Evolutionary conservation across 768 basidiomycete species (phyloP), one percentile per base, ranked within the genome.

Genomic region (Suillus lakei): DNA sequence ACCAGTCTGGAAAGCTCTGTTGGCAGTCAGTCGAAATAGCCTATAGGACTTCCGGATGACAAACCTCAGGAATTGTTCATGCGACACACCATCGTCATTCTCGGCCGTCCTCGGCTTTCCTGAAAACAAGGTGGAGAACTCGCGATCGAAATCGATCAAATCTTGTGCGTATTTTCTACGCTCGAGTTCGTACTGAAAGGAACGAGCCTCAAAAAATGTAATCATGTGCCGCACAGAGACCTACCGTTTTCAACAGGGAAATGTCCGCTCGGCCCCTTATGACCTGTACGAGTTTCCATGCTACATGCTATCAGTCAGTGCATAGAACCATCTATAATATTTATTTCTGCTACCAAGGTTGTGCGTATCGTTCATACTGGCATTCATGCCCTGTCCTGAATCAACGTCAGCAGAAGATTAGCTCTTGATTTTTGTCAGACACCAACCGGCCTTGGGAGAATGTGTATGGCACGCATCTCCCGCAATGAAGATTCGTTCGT

Each of bases 301-400:
- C 81, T 77, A 56, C 30, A 28, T 15, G 2, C 23, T 10, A 38
- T 28, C n/a, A 43, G 61, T 36, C 41, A 43, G 44, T 23, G 38
- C 39, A 50, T 26, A 50, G 5, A 50, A 50, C 48, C 16, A 15
- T 28, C 26, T 28, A 2, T n/a, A 50, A 13, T 26, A 26, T 26
- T 2, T 50, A 13, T 26, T 26, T 28, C 26, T 13, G 26, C 28
- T 50, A 84, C 87, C 83, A n/a, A 92, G 82, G 70, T 92, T 92
- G 68, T 90, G 90, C 18, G 87, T 83, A 71, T 92, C 91, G 60
- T 86, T 87, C 86, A 91, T 91, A 66, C 88, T 87, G 8, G 89
- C 90, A 69, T 91, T 91, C 90, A 90, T 88, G 16, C 89, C 91
- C 72, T 91, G 91, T n/a, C 90, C 87, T 87, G 34, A 41, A 65